Conservation (phyloP, 2,329 filamentous ascomycete species). For the Grosmannia clavigera region DNA sequence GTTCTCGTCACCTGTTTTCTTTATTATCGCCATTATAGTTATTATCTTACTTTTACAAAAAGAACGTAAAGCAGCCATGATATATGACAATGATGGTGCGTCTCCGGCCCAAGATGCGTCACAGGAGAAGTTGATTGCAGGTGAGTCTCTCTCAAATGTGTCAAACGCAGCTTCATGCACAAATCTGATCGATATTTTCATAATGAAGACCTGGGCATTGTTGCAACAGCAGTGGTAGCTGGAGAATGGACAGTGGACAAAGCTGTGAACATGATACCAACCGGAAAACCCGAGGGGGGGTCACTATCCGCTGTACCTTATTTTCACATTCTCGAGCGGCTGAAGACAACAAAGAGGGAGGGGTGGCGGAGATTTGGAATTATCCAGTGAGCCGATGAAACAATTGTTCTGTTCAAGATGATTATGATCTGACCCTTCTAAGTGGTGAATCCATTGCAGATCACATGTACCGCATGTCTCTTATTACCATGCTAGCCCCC, state of each 20-base stretch:
- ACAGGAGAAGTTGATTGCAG: too few relatives aligned
- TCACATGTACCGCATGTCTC: conserved; percentile 99
- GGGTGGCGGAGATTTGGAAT: conserved; percentile 90
- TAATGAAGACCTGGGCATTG: conserved; percentile 21
- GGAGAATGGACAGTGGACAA: conserved; percentile 44
- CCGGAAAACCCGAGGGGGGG: conserved; percentile 43
- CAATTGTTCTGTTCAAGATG: background rate
- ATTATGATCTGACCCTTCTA: background rate
- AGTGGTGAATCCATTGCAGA: conserved; percentile 86
- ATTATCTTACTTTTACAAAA: too few relatives aligned
- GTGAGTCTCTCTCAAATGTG: too few relatives aligned
- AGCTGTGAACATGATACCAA: conserved; percentile 52
- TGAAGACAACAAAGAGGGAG: conserved; percentile 94
- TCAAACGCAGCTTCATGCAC: too few relatives aligned
- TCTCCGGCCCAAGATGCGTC: too few relatives aligned
- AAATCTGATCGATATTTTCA: too few relatives aligned
- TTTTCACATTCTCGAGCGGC: conserved; percentile 84
- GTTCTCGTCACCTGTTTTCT: too few relatives aligned
- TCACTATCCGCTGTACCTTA: conserved; percentile 71
- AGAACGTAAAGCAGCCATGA: too few relatives aligned
- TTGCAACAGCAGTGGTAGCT: conserved; percentile 25
- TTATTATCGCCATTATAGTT: too few relatives aligned
- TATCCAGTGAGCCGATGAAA: conserved; percentile 26
- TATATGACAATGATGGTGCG: too few relatives aligned
- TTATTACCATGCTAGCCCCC: conserved; percentile 88